Percentiles rank a stretch among this genome's conserved stretches.
Evolutionary conservation across 225 moss, liverwort and hornwort genomes (phyloP).

Genomic region (Pseudisothecium myosuroides): DNA sequence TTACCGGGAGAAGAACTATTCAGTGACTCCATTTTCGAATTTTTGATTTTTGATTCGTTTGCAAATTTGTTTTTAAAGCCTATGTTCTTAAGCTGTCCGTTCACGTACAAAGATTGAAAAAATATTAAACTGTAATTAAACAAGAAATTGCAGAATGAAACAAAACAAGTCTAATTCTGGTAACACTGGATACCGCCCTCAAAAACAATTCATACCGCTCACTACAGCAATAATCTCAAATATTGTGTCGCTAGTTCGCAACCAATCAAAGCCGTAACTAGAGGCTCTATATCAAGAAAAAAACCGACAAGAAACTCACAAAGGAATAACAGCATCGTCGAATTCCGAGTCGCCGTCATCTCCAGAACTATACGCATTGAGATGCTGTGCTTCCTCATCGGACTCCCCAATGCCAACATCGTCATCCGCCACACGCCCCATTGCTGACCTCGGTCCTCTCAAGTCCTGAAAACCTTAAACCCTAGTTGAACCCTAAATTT

Average conservation of each 20-base stretch:
- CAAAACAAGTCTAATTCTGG: background rate
- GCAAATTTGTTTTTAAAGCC: background rate
- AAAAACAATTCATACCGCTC: background rate
- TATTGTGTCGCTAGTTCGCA: background rate
- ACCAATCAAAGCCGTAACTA: background rate
- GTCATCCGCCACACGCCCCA: conserved; percentile 15
- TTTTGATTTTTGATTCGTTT: background rate
- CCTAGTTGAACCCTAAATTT: background rate
- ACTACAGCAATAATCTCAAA: background rate
- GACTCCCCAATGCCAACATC: conserved; percentile 5
- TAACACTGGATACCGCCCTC: background rate
- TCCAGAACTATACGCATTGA: background rate
- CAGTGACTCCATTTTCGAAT: background rate
- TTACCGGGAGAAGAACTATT: background rate
- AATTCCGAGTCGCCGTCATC: conserved; percentile 13
- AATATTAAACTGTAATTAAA: background rate
- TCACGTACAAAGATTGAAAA: background rate
- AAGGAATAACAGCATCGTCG: conserved; percentile 10
- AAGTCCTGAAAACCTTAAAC: background rate
- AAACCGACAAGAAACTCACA: conserved; percentile 6
- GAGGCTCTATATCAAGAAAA: background rate
- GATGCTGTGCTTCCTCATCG: conserved; percentile 26
- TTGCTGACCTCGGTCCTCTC: background rate
- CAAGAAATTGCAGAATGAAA: background rate
- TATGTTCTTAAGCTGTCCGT: background rate